Evolutionary conservation across 2,329 filamentous ascomycete species (phyloP), one percentile per base, ranked within the genome.

Genomic region (Geosmithia flava): DNA sequence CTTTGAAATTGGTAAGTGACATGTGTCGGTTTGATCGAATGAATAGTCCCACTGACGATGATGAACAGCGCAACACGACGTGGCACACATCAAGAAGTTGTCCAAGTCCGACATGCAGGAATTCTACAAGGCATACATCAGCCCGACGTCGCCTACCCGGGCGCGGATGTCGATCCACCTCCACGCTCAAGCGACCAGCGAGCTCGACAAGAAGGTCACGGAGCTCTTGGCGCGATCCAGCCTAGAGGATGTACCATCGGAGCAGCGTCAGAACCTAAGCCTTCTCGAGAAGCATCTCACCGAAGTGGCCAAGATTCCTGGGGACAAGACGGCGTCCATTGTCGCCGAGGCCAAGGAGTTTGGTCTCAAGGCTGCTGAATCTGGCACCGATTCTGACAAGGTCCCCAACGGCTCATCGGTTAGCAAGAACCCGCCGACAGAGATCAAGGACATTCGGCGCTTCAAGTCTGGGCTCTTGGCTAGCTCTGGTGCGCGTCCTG

Each of bases 81-180:
- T 87, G 8, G 80, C 77, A 29, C 69, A 81, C 47, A 79, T 97
- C 56, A 82, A 83, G 58, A 67, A 71, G 3, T 68, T 97, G 46
- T 89, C 81, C 46, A 95, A 95, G 66, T 62, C 74, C 1, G 87
- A 95, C 48, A 80, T 98, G 64, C 60, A 88, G 23, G 74, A 81
- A 8, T 97, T 95, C 66, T 97, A 81, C 68, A 69, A 78, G 30
- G 74, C 77, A 23, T 85, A 81, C 66, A 85, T 98, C 55, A 76
- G 81, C 51, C 89, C 90, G 1, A 67, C 72, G 1, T 96, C 91
- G 3, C 66, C 75, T 0, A 71, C 69, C 1, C 80, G 93, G 45
- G 82, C 88, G n/a, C 95, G 96, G 61, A 66, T 94, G 7, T 82
- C 87, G 1, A 80, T 96, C 16, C 85, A 97, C 59, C 71, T 97